Conservation (phyloP, 352 stramenopile species). For the Phytophthora pistaciae region DNA sequence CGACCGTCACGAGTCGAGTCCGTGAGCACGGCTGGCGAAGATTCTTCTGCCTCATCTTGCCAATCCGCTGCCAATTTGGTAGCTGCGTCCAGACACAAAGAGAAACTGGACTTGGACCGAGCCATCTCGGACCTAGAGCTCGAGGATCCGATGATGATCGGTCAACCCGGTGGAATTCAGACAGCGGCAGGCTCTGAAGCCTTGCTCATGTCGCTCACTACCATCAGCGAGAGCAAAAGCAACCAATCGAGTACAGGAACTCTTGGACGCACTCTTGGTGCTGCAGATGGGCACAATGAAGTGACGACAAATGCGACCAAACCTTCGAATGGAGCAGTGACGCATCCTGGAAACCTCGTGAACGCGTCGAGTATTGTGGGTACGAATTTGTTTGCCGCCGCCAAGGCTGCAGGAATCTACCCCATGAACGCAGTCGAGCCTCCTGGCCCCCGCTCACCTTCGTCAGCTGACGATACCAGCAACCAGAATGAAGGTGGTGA, state of each 20-base stretch:
- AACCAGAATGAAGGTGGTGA: conserved; percentile 34
- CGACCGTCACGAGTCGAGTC: conserved; percentile 22
- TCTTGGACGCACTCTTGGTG: conserved; percentile 38
- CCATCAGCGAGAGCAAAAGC: conserved; percentile 64
- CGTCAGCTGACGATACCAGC: conserved; percentile 22
- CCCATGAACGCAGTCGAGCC: conserved; percentile 32
- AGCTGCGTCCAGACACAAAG: conserved; percentile 76
- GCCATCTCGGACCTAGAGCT: conserved; percentile 88
- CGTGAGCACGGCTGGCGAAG: conserved; percentile 4
- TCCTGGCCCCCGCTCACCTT: conserved; percentile 28
- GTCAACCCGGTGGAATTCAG: conserved; percentile 51
- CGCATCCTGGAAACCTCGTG: conserved; percentile 36
- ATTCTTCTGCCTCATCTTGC: conserved; percentile 26
- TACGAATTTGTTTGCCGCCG: conserved; percentile 46
- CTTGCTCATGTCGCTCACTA: conserved; percentile 58
- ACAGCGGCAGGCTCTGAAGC: conserved; percentile 49
- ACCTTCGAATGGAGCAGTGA: conserved; percentile 9
- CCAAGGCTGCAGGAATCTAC: conserved; percentile 46
- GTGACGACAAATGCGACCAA: conserved; percentile 24
- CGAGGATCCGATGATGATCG: conserved; percentile 89
- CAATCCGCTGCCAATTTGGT: conserved; percentile 66
- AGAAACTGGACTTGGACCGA: conserved; percentile 78
- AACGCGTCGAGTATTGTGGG: conserved; percentile 52
- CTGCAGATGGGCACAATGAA: conserved; percentile 21
- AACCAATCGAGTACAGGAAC: conserved; percentile 58